Evolutionary conservation across 2,329 filamentous ascomycete species (phyloP).

Genomic region (Pseudogymnoascus sp.): DNA sequence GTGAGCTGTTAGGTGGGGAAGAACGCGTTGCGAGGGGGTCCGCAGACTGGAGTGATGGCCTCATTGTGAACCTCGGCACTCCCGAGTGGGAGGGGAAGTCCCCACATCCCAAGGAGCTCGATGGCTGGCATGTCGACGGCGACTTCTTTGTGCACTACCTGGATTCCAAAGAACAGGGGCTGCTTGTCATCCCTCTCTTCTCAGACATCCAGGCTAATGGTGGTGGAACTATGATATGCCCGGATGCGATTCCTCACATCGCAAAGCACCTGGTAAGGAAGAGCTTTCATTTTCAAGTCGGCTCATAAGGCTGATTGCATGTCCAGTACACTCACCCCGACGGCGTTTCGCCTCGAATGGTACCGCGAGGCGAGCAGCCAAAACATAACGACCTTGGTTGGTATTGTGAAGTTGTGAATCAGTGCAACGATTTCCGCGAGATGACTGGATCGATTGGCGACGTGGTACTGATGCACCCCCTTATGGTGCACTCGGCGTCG

Average conservation of each 20-base stretch:
- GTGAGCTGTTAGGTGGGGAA: constrained; percentile 57
- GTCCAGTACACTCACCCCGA: constrained; percentile 47
- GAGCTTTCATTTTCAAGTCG: neutral
- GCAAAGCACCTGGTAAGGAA: constrained; percentile 42
- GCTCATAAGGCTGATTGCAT: neutral
- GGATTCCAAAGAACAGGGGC: constrained; percentile 59
- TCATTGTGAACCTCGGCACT: constrained; percentile 63
- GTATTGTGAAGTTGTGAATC: constrained; percentile 25
- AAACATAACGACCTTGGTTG: constrained; percentile 29
- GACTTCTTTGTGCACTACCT: constrained; percentile 68
- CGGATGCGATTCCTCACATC: constrained; percentile 47
- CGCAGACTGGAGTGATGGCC: constrained; percentile 55
- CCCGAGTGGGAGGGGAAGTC: constrained; percentile 41
- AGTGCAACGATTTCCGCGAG: constrained; percentile 39
- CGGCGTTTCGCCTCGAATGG: constrained; percentile 59
- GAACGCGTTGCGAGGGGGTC: constrained; percentile 40
- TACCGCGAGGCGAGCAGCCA: constrained; percentile 40
- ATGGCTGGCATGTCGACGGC: constrained; percentile 61
- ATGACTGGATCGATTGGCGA: constrained; percentile 45
- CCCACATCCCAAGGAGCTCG: constrained; percentile 43
- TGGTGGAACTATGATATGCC: constrained; percentile 58
- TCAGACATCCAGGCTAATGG: constrained; percentile 51
- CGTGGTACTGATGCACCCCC: constrained; percentile 44
- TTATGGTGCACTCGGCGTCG: constrained; percentile 46
- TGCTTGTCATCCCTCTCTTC: constrained; percentile 61